A percentile compares a stretch with the other conserved stretches of the same genome.
Conservation (phyloP, 1,284 basidiomycete genomes). For the Agaricales sp. region DNA sequence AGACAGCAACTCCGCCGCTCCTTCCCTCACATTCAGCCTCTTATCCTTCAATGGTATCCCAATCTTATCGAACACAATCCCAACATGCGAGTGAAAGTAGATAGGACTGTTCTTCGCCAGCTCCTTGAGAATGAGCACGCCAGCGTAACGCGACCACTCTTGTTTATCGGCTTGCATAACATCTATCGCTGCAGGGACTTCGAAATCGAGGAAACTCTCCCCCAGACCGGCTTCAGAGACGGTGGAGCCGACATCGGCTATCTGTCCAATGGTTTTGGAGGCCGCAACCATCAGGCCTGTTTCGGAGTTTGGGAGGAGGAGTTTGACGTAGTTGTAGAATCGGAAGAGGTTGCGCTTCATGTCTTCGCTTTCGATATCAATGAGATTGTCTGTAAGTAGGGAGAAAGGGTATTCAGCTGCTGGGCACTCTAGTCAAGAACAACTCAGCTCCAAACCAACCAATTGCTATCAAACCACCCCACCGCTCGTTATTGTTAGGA, state of each 20-base stretch:
- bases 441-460: constrained; percentile 48
- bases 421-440: neutral
- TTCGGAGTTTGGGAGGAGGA: constrained; percentile 75
- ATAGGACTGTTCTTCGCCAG: constrained; percentile 79
- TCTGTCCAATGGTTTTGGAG: constrained; percentile 76
- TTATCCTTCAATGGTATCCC: constrained; percentile 81
- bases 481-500: constrained; percentile 61
- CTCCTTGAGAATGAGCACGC: constrained; percentile 85
- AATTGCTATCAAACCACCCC: constrained; percentile 78
- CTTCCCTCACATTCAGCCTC: constrained; percentile 79
- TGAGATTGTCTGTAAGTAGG: constrained; percentile 46
- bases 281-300: constrained; percentile 84
- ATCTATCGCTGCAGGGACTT: constrained; percentile 75
- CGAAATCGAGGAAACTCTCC: constrained; percentile 80
- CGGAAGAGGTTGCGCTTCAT: constrained; percentile 72
- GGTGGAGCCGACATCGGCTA: constrained; percentile 56
- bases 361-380: constrained; percentile 65
- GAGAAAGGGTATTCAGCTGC: constrained; percentile 12
- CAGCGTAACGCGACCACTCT: constrained; percentile 72
- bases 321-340: constrained; percentile 88
- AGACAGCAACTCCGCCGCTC: constrained; percentile 83
- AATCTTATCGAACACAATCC: constrained; percentile 84
- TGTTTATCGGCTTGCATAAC: constrained; percentile 68
- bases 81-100: constrained; percentile 82
- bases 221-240: constrained; percentile 41